Evolutionary conservation across 176 grass and related monocot species (phyloP).

Genomic region (Leersia perrieri): DNA sequence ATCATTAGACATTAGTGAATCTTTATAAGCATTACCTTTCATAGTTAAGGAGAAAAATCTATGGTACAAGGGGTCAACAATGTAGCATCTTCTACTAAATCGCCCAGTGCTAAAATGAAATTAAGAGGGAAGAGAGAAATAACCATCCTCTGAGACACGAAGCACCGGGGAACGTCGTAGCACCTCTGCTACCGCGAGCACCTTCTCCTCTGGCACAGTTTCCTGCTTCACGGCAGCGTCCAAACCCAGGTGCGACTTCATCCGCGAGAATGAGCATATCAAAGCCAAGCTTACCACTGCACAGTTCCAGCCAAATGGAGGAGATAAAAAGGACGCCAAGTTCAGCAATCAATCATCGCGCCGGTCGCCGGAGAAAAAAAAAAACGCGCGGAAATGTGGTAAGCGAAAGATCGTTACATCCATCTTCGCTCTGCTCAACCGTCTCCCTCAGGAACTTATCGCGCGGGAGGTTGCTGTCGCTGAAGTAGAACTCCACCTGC

Average conservation of each 20-base stretch:
- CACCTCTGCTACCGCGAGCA: slow-evolving; percentile 58
- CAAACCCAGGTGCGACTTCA: slow-evolving; percentile 61
- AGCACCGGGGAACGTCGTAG: slow-evolving; percentile 47
- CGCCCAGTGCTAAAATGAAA: neutral
- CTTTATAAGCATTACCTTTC: neutral
- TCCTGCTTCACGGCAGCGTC: slow-evolving; percentile 43
- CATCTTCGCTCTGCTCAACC: slow-evolving; percentile 61
- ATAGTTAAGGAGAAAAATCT: neutral
- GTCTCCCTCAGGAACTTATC: slow-evolving; percentile 66
- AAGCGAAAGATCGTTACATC: slow-evolving; percentile 43
- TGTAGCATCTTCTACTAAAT: neutral
- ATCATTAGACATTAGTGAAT: neutral
- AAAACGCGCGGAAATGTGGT: neutral
- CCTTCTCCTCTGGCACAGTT: slow-evolving; percentile 32
- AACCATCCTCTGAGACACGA: slow-evolving; percentile 67
- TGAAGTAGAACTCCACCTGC: slow-evolving; percentile 85
- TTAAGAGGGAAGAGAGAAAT: neutral
- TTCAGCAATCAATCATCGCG: neutral
- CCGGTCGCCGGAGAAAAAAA: neutral
- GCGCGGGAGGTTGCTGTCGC: slow-evolving; percentile 73
- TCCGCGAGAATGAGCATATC: slow-evolving; percentile 73
- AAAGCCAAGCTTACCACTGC: slow-evolving; percentile 77
- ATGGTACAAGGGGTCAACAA: neutral
- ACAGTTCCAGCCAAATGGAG: neutral
- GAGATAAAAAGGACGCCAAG: neutral